Conservation (phyloP, 352 stramenopile genomes). For the Aphanomyces euteiches region DNA sequence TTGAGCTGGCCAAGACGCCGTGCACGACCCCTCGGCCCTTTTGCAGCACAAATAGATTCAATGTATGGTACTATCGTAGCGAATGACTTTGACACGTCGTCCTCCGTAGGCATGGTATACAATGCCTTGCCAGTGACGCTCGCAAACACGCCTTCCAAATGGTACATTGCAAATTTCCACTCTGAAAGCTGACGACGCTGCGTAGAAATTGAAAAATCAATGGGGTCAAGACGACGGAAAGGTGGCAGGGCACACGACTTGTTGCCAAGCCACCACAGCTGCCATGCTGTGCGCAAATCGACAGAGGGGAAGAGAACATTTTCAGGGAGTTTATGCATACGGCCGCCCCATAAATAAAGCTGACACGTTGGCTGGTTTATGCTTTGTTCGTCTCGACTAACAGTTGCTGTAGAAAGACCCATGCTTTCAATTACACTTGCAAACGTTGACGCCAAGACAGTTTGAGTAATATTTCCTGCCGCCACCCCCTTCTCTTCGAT, state of each 20-base stretch:
- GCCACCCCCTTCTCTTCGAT: not conserved
- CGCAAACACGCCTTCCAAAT: no score
- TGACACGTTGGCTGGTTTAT: not conserved
- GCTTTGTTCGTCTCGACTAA: not conserved
- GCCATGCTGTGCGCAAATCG: not conserved
- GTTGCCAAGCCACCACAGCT: slow-evolving; percentile 8
- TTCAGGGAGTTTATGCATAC: not conserved
- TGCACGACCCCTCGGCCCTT: no score
- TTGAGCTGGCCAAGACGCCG: no score
- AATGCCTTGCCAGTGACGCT: no score
- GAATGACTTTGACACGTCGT: no score
- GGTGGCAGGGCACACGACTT: not conserved
- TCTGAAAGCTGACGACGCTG: no score
- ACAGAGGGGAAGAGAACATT: not conserved
- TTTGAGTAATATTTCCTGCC: not conserved
- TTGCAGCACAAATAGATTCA: no score
- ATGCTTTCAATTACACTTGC: not conserved
- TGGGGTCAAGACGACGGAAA: not conserved
- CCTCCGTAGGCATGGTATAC: no score
- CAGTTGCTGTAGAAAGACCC: not conserved
- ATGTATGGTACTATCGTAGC: no score
- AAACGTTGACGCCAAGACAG: not conserved
- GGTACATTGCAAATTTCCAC: no score
- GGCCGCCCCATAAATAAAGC: not conserved
- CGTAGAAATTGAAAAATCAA: not conserved